Evolutionary conservation across 1,284 basidiomycete genomes (phyloP).

Genomic region (Irpex rosettiformis): DNA sequence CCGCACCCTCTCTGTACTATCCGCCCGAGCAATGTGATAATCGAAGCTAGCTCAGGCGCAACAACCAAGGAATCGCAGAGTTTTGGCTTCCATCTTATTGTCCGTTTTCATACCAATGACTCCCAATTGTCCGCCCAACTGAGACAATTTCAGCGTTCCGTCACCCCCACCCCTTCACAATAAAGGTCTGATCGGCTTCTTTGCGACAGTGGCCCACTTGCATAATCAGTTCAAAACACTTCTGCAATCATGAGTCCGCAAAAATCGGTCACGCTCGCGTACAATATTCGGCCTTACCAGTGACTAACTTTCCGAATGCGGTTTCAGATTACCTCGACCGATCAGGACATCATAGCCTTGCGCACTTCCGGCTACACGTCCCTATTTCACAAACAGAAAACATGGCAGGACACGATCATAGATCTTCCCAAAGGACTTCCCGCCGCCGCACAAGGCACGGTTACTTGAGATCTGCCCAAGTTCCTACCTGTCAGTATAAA

Average conservation of each 20-base stretch:
- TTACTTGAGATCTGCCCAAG: not conserved
- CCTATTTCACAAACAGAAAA: not conserved
- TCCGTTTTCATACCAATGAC: not conserved
- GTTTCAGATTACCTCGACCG: conserved; percentile 10
- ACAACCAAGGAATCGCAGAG: not conserved
- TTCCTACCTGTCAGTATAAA: conserved; percentile 9
- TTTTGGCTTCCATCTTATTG: conserved; percentile 1
- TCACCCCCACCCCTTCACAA: not conserved
- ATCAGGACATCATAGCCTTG: conserved; percentile 7
- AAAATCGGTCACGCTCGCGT: conserved; percentile 1
- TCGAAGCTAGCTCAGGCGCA: not conserved
- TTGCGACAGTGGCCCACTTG: conserved; percentile 5
- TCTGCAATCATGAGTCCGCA: conserved; percentile 8
- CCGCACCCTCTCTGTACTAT: not conserved
- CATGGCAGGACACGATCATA: not conserved
- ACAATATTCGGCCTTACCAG: not conserved
- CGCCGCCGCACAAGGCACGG: not conserved
- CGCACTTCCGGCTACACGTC: conserved; percentile 1
- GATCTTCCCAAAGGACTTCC: not conserved
- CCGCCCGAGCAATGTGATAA: not conserved
- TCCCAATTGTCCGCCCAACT: not conserved
- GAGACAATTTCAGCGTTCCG: conserved; percentile 1
- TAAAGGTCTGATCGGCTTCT: conserved; percentile 1
- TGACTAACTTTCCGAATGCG: not conserved
- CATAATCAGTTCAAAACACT: conserved; percentile 4